Evolutionary conservation across 75 land plant species (phyloP).

Genomic region (Cupressus sempervirens): DNA sequence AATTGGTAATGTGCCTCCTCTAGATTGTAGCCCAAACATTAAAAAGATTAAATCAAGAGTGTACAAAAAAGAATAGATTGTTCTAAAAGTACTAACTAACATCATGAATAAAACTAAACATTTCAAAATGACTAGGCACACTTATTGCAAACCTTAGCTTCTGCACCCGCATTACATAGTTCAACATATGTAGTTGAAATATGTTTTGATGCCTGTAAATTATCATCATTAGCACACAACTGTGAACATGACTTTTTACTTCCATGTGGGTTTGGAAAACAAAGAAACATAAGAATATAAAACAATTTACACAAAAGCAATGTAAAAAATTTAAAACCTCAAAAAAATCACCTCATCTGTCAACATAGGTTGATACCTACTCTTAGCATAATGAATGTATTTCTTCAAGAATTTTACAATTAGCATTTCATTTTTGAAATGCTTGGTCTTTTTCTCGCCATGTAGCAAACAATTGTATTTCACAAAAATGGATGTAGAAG

Average conservation of each 20-base stretch:
- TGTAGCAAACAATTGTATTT: slow-evolving; percentile 90
- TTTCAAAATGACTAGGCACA: background rate
- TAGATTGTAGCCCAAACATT: slow-evolving; percentile 36
- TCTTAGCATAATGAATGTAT: slow-evolving; percentile 94
- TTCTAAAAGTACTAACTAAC: background rate
- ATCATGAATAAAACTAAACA: background rate
- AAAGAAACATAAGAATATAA: background rate
- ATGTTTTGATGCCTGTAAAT: slow-evolving; percentile 80
- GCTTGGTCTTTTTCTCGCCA: slow-evolving; percentile 67
- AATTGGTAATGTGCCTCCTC: slow-evolving; percentile 93
- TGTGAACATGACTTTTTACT: background rate
- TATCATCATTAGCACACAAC: slow-evolving; percentile 2
- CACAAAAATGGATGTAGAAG: slow-evolving; percentile 73
- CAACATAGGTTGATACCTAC: slow-evolving; percentile 75
- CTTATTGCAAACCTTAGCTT: slow-evolving; percentile 55
- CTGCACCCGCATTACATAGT: slow-evolving; percentile 69
- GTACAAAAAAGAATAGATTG: no score
- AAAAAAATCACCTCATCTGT: slow-evolving; percentile 81
- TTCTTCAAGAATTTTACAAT: slow-evolving; percentile 95
- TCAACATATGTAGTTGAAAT: slow-evolving; percentile 97
- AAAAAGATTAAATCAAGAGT: background rate
- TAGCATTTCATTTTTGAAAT: slow-evolving; percentile 65
- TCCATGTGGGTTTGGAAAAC: background rate
- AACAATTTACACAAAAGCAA: slow-evolving; percentile 1
- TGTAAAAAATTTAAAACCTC: background rate